phyloP scores from a whole-genome alignment of 768 basidiomycete genomes.

The Cantharellus anzutake region DNA sequence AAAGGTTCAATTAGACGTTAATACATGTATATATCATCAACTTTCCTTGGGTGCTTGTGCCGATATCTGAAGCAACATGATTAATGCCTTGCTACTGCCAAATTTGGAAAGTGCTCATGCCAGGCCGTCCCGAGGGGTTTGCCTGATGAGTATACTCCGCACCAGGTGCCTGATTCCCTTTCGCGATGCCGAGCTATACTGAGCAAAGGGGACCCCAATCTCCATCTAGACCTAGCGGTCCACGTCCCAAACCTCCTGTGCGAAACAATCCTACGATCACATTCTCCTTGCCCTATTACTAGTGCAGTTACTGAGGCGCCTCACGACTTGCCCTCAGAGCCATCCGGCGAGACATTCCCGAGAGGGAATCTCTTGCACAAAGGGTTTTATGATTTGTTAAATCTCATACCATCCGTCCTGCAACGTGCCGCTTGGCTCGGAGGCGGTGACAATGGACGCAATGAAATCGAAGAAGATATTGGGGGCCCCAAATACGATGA shows the following conservation, averaged over 20 bases:
- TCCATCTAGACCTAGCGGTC: background rate
- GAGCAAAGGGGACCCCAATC: background rate
- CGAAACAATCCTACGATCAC: background rate
- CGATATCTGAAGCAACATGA: no score
- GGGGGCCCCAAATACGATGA: conserved; percentile 58
- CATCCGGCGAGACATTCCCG: conserved; percentile 23
- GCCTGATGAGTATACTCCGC: no score
- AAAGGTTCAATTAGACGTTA: no score
- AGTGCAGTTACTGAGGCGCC: background rate
- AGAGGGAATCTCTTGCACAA: conserved; percentile 65
- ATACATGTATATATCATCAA: no score
- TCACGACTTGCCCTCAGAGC: background rate
- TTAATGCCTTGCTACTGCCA: no score
- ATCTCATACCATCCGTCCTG: conserved; percentile 37
- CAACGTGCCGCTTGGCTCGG: conserved; percentile 40
- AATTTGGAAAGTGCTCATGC: background rate
- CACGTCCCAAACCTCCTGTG: background rate
- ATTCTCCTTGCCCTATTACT: background rate
- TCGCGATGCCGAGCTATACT: background rate
- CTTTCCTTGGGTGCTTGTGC: no score
- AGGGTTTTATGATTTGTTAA: conserved; percentile 75
- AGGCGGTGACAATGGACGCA: conserved; percentile 28
- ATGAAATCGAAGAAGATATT: conserved; percentile 23
- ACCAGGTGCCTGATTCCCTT: background rate
- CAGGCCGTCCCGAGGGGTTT: no score